phyloP scores from a whole-genome alignment of 78 protist species.

The Protostelium mycophagum region DNA sequence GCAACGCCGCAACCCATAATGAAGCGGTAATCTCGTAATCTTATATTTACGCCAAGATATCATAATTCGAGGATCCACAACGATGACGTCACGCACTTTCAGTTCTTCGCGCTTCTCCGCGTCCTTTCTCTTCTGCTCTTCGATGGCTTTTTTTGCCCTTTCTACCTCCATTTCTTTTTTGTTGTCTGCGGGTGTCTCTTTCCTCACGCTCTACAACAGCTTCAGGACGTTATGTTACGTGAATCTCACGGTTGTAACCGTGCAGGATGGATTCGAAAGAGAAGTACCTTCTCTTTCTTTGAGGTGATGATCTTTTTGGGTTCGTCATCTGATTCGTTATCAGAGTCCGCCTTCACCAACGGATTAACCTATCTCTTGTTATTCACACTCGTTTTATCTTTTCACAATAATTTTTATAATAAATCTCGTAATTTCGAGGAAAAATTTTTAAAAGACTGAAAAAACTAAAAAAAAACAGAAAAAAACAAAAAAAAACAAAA shows the following conservation, averaged over 20 bases:
- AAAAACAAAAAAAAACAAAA: neutral
- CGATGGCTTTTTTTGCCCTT: neutral
- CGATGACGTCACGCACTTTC: no score
- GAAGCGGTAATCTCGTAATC: no score
- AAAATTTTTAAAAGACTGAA: no score
- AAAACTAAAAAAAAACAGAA: neutral
- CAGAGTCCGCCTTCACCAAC: neutral
- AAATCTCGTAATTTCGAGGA: no score
- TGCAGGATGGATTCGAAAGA: no score
- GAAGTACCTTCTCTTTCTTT: neutral
- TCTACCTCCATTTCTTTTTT: neutral
- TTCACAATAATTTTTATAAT: no score
- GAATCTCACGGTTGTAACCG: no score
- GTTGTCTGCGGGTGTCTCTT: neutral
- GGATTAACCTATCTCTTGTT: neutral
- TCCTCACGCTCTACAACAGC: neutral
- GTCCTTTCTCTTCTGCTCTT: neutral
- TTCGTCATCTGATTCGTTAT: neutral
- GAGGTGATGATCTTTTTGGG: neutral
- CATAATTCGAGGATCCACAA: no score
- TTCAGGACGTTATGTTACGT: no score
- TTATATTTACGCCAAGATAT: no score
- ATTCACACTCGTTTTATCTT: no score
- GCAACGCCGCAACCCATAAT: no score
- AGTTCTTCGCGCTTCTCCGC: neutral